Percentiles rank a stretch among this genome's conserved stretches.
Conservation (phyloP, 1,284 basidiomycete genomes). For the Grifola frondosa region DNA sequence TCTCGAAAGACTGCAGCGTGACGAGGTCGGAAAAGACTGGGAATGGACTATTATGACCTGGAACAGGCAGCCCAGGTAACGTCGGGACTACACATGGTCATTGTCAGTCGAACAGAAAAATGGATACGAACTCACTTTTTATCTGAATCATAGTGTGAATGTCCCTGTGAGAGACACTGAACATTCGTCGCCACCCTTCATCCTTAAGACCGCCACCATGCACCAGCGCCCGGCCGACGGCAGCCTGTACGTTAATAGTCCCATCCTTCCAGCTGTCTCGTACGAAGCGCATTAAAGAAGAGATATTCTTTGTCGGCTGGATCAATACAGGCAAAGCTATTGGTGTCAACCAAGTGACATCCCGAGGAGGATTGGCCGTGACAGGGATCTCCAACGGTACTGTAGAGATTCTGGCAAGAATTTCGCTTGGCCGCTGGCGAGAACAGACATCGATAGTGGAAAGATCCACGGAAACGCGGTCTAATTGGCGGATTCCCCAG, state of each 20-base stretch:
- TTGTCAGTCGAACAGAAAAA: slow-evolving; percentile 1
- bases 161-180: slow-evolving; percentile 44
- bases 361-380: slow-evolving; percentile 48
- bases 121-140: slow-evolving; percentile 44
- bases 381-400: slow-evolving; percentile 56
- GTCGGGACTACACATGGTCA: slow-evolving; percentile 49
- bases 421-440: slow-evolving; percentile 34
- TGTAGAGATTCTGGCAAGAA: slow-evolving; percentile 47
- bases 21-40: slow-evolving; percentile 59
- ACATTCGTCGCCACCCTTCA: slow-evolving; percentile 48
- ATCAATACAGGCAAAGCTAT: slow-evolving; percentile 54
- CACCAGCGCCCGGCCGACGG: slow-evolving; percentile 44
- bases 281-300: slow-evolving; percentile 49
- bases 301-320: slow-evolving; percentile 52
- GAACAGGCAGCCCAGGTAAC: slow-evolving; percentile 64
- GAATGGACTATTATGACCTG: slow-evolving; percentile 48
- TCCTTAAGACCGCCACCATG: slow-evolving; percentile 49
- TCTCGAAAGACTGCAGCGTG: slow-evolving; percentile 54
- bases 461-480: slow-evolving; percentile 55
- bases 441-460: slow-evolving; percentile 49
- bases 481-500: slow-evolving; percentile 58
- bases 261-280: slow-evolving; percentile 61
- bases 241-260: slow-evolving; percentile 41
- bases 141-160: slow-evolving; percentile 47
- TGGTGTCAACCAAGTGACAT: slow-evolving; percentile 57